phyloP scores from a whole-genome alignment of 2,329 filamentous ascomycete genomes.

The Epichloe gansuensis region DNA sequence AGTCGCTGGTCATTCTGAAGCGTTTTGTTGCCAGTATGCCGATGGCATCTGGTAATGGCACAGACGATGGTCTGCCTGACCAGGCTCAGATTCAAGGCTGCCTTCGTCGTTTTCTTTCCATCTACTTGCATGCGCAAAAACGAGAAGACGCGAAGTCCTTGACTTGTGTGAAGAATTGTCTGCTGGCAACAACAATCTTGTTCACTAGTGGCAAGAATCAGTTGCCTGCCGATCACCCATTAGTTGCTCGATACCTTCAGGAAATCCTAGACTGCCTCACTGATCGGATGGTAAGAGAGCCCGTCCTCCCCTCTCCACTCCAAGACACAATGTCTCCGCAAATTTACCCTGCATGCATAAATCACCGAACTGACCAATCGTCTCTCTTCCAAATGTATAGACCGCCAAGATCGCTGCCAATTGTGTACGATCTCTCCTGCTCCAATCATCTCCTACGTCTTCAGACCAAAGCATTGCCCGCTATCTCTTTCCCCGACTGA shows the following conservation, averaged over 20 bases:
- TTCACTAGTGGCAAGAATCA: constrained; percentile 68
- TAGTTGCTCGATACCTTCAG: constrained; percentile 62
- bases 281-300: constrained; percentile 51
- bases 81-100: constrained; percentile 67
- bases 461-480: constrained; percentile 64
- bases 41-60: constrained; percentile 24
- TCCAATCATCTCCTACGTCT: constrained; percentile 47
- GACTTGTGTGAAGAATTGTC: constrained; percentile 81
- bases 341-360: not conserved
- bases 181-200: constrained; percentile 78
- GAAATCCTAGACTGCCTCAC: constrained; percentile 76
- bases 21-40: constrained; percentile 74
- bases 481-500: constrained; percentile 59
- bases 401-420: constrained; percentile 83
- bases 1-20: constrained; percentile 81
- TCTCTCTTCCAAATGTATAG: constrained; percentile 20
- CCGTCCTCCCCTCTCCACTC: not conserved
- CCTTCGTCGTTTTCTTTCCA: constrained; percentile 68
- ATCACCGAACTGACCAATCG: not conserved
- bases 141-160: constrained; percentile 64
- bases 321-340: not conserved
- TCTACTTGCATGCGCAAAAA: constrained; percentile 63
- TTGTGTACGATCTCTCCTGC: constrained; percentile 73
- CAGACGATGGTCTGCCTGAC: constrained; percentile 34
- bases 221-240: constrained; percentile 60